phyloP scores from a whole-genome alignment of 176 grass and related monocot species.

The Poa pratensis region DNA sequence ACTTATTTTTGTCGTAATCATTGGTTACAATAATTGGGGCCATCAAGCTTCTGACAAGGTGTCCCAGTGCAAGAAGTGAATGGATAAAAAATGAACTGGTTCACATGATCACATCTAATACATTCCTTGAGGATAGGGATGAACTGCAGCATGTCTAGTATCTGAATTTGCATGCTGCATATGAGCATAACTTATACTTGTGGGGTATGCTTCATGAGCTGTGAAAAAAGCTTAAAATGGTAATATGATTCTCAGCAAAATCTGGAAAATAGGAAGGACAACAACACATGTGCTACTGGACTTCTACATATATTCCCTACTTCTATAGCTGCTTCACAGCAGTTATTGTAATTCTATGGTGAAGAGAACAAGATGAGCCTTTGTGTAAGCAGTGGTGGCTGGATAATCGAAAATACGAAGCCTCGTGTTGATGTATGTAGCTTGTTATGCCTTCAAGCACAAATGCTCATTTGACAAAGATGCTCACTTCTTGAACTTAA shows the following conservation, averaged over 20 bases:
- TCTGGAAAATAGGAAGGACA: constrained; percentile 3
- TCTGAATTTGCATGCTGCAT: constrained; percentile 2
- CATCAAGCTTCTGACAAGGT: not conserved
- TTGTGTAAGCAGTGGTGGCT: not conserved
- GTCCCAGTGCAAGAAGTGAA: not conserved
- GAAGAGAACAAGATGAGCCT: constrained; percentile 25
- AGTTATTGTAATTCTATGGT: not conserved
- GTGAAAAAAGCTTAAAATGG: not conserved
- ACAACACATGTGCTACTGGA: not conserved
- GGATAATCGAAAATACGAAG: not conserved
- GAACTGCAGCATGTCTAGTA: constrained; percentile 17
- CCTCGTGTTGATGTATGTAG: not conserved
- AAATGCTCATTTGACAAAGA: constrained; percentile 8
- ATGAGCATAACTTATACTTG: not conserved
- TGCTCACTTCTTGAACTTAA: not conserved
- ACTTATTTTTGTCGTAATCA: not conserved
- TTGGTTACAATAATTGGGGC: not conserved
- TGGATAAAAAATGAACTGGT: constrained; percentile 32
- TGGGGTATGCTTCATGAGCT: not conserved
- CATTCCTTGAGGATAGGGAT: constrained; percentile 1
- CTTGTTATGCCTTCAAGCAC: constrained; percentile 4
- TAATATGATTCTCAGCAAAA: constrained; percentile 5
- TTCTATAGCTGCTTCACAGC: constrained; percentile 22
- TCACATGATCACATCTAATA: constrained; percentile 8
- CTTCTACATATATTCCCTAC: constrained; percentile 15